Evolutionary conservation across 1,284 basidiomycete species (phyloP), one percentile per base, ranked within the genome.

Genomic region (Fistulina hepatica): DNA sequence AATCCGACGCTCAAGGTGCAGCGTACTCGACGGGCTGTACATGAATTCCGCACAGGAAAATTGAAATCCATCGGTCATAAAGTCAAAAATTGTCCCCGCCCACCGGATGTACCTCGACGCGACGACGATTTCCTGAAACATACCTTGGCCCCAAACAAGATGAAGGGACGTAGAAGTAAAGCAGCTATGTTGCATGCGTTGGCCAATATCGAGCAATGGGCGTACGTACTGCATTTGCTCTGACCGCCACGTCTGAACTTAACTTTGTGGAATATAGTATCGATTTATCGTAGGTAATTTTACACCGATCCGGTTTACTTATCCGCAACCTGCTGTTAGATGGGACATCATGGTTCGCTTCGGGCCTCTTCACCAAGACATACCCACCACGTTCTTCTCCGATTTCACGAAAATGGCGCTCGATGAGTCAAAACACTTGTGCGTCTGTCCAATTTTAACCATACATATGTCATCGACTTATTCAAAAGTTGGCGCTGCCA

Each of bases 121-220:
- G 72, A 80, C 36, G 72, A 70, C 0, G 52, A 58, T 0, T 70
- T 65, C 40, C 47, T 58, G 12, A 58, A 60, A 35, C 75, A 76
- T 40, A 71, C 69, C 0, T 75, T 85, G 2, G 67, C 74, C 41
- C 78, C 82, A 0, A 68, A 65, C 0, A 76, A 77, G 46, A 65
- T 79, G 27, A 71, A 66, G 27, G 75, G 66, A 39, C 59, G 81
- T 34, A 79, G 76, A 55, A 84, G 75, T 48, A 63, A 80, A 15
- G 79, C 83, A 3, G 73, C 78, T 69, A 90, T 90, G 73, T 61
- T 92, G 15, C 88, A 90, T 60, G 83, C 86, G 2, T 63, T 92
- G 4, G 88, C 89, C 1, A 90, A 90, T 54, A 90, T 94, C 37
- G 89, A 92, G 51, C 88, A 90, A 53, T 94, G 86, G 81, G 89